These are phyloP conservation scores for Daldinia grandis DNA, from an alignment of 495 filamentous ascomycete species.

Conservation along the genomic window DNA sequence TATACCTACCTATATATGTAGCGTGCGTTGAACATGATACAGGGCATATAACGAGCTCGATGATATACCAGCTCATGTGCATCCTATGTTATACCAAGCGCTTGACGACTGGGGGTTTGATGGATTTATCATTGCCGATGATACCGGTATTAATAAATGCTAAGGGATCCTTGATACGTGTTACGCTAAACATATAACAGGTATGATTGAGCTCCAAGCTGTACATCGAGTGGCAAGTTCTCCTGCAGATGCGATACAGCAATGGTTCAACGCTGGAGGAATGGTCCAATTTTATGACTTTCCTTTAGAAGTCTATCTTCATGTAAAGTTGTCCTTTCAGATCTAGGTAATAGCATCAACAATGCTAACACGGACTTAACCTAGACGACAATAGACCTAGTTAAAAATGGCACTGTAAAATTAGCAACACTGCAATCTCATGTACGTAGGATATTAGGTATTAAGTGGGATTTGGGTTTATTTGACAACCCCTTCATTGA, in stretches of 20 bases:
- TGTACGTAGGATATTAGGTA: constrained; percentile 47
- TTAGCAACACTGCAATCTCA: constrained; percentile 46
- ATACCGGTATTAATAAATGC: constrained; percentile 44
- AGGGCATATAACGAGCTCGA: constrained; percentile 54
- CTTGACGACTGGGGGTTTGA: constrained; percentile 53
- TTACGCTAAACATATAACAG: constrained; percentile 21
- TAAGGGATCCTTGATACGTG: not conserved
- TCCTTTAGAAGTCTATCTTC: constrained; percentile 42
- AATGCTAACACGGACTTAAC: constrained; percentile 27
- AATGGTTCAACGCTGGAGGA: constrained; percentile 53
- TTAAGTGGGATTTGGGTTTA: constrained; percentile 54
- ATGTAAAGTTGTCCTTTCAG: constrained; percentile 21
- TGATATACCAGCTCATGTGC: constrained; percentile 47
- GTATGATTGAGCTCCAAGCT: constrained; percentile 42
- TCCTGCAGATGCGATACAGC: constrained; percentile 48
- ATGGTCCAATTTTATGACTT: constrained; percentile 50
- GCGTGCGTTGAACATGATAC: not conserved
- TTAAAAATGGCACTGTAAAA: constrained; percentile 48
- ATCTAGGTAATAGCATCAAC: constrained; percentile 1
- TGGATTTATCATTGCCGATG: constrained; percentile 51
- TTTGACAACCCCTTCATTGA: constrained; percentile 49
- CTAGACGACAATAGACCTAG: constrained; percentile 49
- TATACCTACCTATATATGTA: not conserved
- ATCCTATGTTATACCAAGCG: constrained; percentile 49
- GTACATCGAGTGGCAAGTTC: constrained; percentile 45